phyloP scores from a whole-genome alignment of 2,329 filamentous ascomycete species.

The Trichothecium roseum region DNA sequence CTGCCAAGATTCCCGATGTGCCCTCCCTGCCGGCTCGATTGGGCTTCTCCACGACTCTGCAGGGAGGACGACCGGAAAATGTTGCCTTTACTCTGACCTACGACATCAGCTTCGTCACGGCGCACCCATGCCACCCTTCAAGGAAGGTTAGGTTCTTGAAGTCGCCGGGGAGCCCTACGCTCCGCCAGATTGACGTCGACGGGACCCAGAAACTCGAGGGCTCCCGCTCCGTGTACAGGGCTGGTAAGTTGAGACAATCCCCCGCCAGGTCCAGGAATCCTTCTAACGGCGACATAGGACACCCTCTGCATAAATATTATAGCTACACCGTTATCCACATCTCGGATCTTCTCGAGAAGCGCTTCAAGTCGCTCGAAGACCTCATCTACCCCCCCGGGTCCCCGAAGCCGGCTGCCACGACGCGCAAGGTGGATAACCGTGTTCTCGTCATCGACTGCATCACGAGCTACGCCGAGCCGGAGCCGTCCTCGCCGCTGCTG shows the following conservation, averaged over 20 bases:
- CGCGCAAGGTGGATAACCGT: slow-evolving; percentile 10
- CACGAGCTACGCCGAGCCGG: slow-evolving; percentile 34
- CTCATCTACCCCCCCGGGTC: slow-evolving; percentile 25
- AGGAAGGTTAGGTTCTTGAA: slow-evolving; percentile 46
- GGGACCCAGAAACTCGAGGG: slow-evolving; percentile 31
- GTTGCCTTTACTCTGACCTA: slow-evolving; percentile 37
- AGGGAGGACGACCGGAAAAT: slow-evolving; percentile 28
- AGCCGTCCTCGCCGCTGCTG: slow-evolving; percentile 34
- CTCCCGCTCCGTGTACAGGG: slow-evolving; percentile 35
- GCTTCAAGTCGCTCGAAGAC: slow-evolving; percentile 33
- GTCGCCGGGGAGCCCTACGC: slow-evolving; percentile 48
- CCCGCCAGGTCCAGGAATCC: no score
- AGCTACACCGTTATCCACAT: slow-evolving; percentile 51
- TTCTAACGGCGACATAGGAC: slow-evolving; percentile 29
- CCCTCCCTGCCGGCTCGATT: slow-evolving; percentile 23
- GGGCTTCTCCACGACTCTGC: slow-evolving; percentile 23
- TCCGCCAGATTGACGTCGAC: slow-evolving; percentile 44
- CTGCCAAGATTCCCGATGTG: slow-evolving; percentile 20
- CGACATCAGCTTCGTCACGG: slow-evolving; percentile 56
- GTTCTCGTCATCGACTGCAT: slow-evolving; percentile 56
- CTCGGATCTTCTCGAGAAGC: slow-evolving; percentile 40
- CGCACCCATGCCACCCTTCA: slow-evolving; percentile 52
- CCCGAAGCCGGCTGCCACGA: slow-evolving; percentile 8
- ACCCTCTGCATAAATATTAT: slow-evolving; percentile 53
- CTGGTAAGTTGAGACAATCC: slow-evolving; percentile 26